Percentiles rank a stretch among this genome's conserved stretches.
phyloP scores from a whole-genome alignment of 1,284 basidiomycete species.

The Boletus calvinii region DNA sequence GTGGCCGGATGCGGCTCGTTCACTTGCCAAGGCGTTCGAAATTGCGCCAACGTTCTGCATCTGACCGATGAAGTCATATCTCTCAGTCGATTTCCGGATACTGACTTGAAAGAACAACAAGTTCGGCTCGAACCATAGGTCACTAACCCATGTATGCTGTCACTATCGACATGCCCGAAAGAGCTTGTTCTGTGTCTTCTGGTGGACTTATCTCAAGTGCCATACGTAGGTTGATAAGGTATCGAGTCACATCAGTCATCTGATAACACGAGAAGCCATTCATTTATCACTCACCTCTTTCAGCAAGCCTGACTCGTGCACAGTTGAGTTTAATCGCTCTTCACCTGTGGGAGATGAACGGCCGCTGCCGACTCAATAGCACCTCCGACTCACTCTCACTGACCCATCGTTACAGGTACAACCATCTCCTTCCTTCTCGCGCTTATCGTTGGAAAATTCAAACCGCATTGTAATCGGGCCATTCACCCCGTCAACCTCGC shows the following conservation, averaged over 20 bases:
- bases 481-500: conserved; percentile 3
- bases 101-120: conserved; percentile 4
- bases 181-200: neutral
- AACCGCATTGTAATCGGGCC: neutral
- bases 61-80: conserved; percentile 12
- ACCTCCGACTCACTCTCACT: conserved; percentile 5
- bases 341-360: conserved; percentile 10
- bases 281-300: conserved; percentile 8
- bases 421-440: conserved; percentile 8
- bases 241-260: conserved; percentile 18
- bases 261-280: conserved; percentile 19
- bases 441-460: conserved; percentile 5
- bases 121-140: conserved; percentile 3
- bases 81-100: conserved; percentile 3
- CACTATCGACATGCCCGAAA: conserved; percentile 11
- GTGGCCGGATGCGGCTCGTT: neutral
- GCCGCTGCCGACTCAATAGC: conserved; percentile 5
- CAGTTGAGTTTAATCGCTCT: conserved; percentile 20
- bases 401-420: conserved; percentile 5
- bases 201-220: neutral
- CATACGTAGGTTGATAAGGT: conserved; percentile 17
- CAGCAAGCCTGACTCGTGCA: conserved; percentile 14
- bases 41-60: neutral
- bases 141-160: neutral
- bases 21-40: neutral